These are phyloP conservation scores for Royoungia palumana DNA, from an alignment of 768 basidiomycete species.

Conservation along the genomic window DNA sequence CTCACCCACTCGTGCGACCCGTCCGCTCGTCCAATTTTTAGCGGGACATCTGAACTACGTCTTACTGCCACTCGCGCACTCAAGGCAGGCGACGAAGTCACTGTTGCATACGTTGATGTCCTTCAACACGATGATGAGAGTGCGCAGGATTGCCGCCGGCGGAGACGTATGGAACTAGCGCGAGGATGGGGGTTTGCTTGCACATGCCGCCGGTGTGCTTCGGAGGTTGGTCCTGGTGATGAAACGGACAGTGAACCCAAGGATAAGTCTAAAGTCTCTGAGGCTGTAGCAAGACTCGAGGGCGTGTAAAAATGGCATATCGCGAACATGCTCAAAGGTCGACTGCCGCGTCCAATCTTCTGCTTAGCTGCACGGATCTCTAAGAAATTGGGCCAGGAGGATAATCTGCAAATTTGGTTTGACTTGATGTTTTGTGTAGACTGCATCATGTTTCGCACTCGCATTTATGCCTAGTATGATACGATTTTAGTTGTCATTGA, in stretches of 20 bases:
- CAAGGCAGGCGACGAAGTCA: constrained; percentile 73
- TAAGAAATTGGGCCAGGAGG: background rate
- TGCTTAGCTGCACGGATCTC: background rate
- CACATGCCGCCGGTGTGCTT: constrained; percentile 58
- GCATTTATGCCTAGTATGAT: background rate
- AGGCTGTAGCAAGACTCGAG: constrained; percentile 31
- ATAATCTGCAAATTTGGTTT: no score
- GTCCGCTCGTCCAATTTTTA: constrained; percentile 61
- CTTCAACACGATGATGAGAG: constrained; percentile 53
- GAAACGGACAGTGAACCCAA: constrained; percentile 34
- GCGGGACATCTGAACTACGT: constrained; percentile 65
- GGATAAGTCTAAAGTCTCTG: constrained; percentile 53
- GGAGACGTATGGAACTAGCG: constrained; percentile 69
- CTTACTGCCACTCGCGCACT: constrained; percentile 65
- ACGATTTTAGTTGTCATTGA: background rate
- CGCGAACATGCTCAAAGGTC: no score
- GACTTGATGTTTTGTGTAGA: no score
- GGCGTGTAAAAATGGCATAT: constrained; percentile 12
- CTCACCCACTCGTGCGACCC: constrained; percentile 75
- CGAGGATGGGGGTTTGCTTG: constrained; percentile 84
- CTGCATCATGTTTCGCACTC: background rate
- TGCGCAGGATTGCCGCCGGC: constrained; percentile 51
- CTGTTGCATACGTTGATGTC: constrained; percentile 74
- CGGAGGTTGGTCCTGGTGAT: constrained; percentile 42
- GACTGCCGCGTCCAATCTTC: no score